Evolutionary conservation across 2,329 filamentous ascomycete species (phyloP), one percentile per base, ranked within the genome.

Genomic region (Apiospora sp.): DNA sequence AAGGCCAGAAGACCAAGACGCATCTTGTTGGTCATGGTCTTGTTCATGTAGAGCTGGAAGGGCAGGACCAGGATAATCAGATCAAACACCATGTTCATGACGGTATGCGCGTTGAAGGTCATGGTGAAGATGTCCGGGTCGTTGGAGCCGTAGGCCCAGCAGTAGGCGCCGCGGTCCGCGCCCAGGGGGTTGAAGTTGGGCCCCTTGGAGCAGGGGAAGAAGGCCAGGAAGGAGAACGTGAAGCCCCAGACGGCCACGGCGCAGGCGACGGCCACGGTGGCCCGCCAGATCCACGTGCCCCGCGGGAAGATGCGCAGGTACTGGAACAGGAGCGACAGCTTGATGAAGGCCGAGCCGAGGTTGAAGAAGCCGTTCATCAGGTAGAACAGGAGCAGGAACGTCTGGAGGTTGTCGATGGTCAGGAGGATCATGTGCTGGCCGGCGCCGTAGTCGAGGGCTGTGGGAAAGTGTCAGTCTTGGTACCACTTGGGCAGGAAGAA

Each of bases 321-420:
- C 48, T 83, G 82, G 14, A 80, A 73, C 1, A 83, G 76, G 0
- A 84, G 78, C 7, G 81, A 82, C 8, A 83, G 76, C 67, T 84
- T 84, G 76, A 82, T 80, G 43, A 14, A 70, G 46, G 68, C 48
- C 4, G 68, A 51, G 48, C 46, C 68, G 24, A 72, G 43, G 37
- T 72, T 69, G 67, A 72, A 68, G 61, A 68, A 67, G 44, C 71
- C 69, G 58, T 74, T 71, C 46, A 71, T 72, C 13, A 72, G 68
- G 64, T 72, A 74, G 37, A 74, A 72, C 24, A 71, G 8, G 3
- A 69, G 54, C 34, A 72, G 71, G 61, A 70, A 72, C 37, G n/a
- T 27, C 49, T 51, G 61, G 22, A 64, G 67, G 34, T 73, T 43
- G 34, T 67, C 67, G 27, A 73, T 64, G 6, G 67, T 70, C n/a